Evolutionary conservation across 768 basidiomycete species (phyloP), one percentile per base, ranked within the genome.

Genomic region (Boletus speciosus): DNA sequence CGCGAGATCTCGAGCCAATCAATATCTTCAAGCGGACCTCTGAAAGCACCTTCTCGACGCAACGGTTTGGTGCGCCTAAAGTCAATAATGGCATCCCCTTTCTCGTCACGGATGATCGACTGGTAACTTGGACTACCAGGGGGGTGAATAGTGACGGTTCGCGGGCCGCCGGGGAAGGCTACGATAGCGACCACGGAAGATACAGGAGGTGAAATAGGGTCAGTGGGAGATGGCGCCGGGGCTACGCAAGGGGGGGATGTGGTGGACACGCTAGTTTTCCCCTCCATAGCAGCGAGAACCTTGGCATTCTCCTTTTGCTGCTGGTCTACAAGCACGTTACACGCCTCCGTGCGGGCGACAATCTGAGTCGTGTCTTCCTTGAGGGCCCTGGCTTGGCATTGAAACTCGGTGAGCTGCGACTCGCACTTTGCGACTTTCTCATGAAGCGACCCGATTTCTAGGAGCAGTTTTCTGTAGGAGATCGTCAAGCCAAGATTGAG

Each of bases 131-230:
- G 53, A 27, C 60, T 57, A 5, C 19, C 19, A 0, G 60, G 66
- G 4, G 65, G 59, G 7, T 66, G 62, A 10, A 65, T 62, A 1
- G 65, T 66, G 37, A 65, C 2, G 21, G 65, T 59, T 14, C 65
- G 62, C 3, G 62, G 46, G 5, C 62, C 57, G 0, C 65, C 65
- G 4, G 62, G 65, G 15, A 65, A 66, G 0, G 59, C 55, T 25
- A 62, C 16, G 29, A 52, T 8, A 5, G 60, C 62, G 21, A 12
- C 25, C 12, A 19, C 49, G 40, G 56, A 49, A 4, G 54, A 37
- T 19, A 36, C 31, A 37, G 39, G 52, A 2, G 16, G 25, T 2
- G 12, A 7, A 2, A 0, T 0, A 23, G 50, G 3, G 31, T 56
- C 47, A 11, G 19, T 16, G 16, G 55, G 48, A 15, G 56, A 54